These are phyloP conservation scores for Mycena pura DNA, from an alignment of 768 basidiomycete genomes.

Conservation along the genomic window DNA sequence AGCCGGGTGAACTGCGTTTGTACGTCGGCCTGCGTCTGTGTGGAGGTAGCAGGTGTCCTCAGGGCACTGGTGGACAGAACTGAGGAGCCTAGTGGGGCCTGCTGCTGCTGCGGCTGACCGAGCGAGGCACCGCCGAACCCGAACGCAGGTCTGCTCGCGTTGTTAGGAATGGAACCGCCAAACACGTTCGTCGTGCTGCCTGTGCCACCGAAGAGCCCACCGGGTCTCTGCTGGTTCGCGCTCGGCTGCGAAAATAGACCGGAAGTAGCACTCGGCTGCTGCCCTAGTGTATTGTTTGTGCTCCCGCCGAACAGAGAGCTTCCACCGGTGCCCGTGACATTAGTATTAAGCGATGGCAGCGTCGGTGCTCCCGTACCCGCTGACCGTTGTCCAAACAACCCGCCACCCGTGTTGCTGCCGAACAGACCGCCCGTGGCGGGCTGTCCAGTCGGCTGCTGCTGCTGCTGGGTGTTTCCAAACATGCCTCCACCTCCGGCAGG, in stretches of 20 bases:
- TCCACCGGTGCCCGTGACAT: constrained; percentile 29
- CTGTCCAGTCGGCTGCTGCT: constrained; percentile 29
- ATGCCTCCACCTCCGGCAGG: constrained; percentile 26
- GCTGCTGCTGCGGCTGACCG: constrained; percentile 14
- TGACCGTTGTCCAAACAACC: constrained; percentile 39
- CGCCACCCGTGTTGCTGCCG: constrained; percentile 32
- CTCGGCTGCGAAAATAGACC: constrained; percentile 41
- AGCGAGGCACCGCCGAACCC: constrained; percentile 29
- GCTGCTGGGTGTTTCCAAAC: constrained; percentile 31
- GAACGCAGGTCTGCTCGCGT: constrained; percentile 17
- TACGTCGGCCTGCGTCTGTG: constrained; percentile 62
- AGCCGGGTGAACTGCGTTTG: constrained; percentile 63
- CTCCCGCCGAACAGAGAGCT: constrained; percentile 34
- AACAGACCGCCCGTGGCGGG: constrained; percentile 37
- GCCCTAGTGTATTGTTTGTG: constrained; percentile 25
- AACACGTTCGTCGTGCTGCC: constrained; percentile 28
- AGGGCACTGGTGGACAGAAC: constrained; percentile 41
- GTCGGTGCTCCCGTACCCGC: constrained; percentile 22
- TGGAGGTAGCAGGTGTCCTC: constrained; percentile 43
- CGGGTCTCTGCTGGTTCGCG: constrained; percentile 36
- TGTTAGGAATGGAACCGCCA: constrained; percentile 24
- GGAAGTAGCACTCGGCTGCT: constrained; percentile 34
- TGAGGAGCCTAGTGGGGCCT: constrained; percentile 33
- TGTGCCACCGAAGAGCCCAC: constrained; percentile 39
- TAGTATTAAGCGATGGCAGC: constrained; percentile 32